Base-by-base conservation (phyloP, 257 asterid species). In the Solanum commersonii region DNA sequence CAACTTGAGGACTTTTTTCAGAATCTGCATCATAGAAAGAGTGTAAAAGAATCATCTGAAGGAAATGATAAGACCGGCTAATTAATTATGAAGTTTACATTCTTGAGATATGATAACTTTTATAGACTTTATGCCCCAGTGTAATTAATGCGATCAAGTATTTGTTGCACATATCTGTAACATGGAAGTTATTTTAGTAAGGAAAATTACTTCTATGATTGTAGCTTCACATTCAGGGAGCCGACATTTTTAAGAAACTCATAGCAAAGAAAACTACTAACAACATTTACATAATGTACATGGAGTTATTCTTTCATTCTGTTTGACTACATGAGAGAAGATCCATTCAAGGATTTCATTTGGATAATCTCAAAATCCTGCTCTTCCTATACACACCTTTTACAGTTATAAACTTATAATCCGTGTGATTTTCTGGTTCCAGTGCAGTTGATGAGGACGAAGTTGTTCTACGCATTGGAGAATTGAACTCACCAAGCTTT, bases 401-500 rank as follows among this genome's bases (percentile, higher is more conserved):
- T 49, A 31, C 70, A 82, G 27, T 8, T 49, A 82, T 82, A 16
- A 82, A 82, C 10, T 15, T 49, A 82, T 82, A 18, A 49, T 49
- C 12, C 34, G 4, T 49, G 68, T 82, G 29, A 49, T 79, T 78
- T 37, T 56, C 42, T 77, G 85, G 33, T 29, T 87, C 16, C 89
- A 87, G 89, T 73, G 89, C 89, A 33, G 73, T 34, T 37, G 89
- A 87, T 76, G 89, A 87, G 78, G 71, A 87, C 23, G 89, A 87
- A 77, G 89, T 87, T 77, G 89, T 60, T 87, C 86, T 56, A 35
- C 84, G 86, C 71, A 76, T 87, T 56, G 70, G 84, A 77, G 89
- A 87, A 33, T 87, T 87, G 78, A 87, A 87, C 73, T 77, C 89
- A 20, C 79, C 89, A 7, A 77, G 78, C 31, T 87, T 87, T 7